Evolutionary conservation across 1,139 yeast species (phyloP).

Genomic region (Kodamaea sp.): DNA sequence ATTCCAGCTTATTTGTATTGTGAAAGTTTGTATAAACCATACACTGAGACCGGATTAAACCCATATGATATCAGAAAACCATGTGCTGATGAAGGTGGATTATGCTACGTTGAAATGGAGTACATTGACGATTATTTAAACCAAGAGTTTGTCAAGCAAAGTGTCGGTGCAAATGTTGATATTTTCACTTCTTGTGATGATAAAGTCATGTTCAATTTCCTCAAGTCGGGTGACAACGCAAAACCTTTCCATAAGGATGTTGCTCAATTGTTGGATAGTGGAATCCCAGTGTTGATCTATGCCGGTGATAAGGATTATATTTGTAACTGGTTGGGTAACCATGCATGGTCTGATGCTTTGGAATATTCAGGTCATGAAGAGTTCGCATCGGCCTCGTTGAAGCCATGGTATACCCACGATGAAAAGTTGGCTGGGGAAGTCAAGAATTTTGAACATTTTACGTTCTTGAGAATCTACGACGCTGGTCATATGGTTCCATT

Average conservation of each 20-base stretch:
- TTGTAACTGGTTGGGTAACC: constrained; percentile 42
- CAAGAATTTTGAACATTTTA: constrained; percentile 50
- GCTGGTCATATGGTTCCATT: constrained; percentile 81
- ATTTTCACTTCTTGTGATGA: constrained; percentile 54
- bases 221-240: constrained; percentile 56
- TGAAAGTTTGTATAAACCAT: constrained; percentile 46
- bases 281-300: constrained; percentile 35
- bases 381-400: constrained; percentile 26
- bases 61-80: constrained; percentile 63
- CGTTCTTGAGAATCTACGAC: constrained; percentile 59
- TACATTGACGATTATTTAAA: constrained; percentile 59
- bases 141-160: constrained; percentile 53
- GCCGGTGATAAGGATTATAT: constrained; percentile 41
- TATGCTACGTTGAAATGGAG: constrained; percentile 58
- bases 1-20: constrained; percentile 50
- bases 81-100: constrained; percentile 49
- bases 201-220: constrained; percentile 53
- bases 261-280: constrained; percentile 53
- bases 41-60: constrained; percentile 57
- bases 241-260: constrained; percentile 65
- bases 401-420: constrained; percentile 39
- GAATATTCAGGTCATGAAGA: constrained; percentile 26
- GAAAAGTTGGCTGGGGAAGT: constrained; percentile 57
- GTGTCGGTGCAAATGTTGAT: constrained; percentile 59
- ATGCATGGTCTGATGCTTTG: constrained; percentile 32